phyloP scores from a whole-genome alignment of 2,329 filamentous ascomycete species.

The Arthroderma sp. region DNA sequence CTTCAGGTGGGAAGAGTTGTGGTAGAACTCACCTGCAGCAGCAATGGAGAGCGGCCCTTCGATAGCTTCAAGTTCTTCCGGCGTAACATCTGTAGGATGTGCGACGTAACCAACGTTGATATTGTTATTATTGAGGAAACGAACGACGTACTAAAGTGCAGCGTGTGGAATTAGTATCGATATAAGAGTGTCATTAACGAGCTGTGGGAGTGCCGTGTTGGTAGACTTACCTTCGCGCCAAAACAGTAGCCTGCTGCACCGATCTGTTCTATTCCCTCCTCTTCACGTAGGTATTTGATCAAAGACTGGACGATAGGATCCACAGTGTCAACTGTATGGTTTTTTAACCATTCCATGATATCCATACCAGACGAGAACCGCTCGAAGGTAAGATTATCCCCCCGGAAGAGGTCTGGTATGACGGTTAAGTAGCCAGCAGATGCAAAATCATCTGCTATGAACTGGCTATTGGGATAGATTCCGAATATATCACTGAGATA shows the following conservation, averaged over 20 bases:
- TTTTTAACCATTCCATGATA: constrained; percentile 38
- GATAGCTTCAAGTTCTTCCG: constrained; percentile 53
- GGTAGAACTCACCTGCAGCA: constrained; percentile 31
- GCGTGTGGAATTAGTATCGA: not conserved
- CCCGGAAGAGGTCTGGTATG: constrained; percentile 59
- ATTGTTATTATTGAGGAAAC: constrained; percentile 49
- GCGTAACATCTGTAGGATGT: constrained; percentile 62
- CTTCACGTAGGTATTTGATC: constrained; percentile 44
- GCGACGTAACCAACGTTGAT: constrained; percentile 61
- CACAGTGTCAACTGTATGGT: constrained; percentile 30
- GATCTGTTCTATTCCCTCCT: constrained; percentile 35
- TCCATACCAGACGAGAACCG: constrained; percentile 29
- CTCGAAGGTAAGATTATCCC: constrained; percentile 45
- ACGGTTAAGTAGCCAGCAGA: constrained; percentile 58
- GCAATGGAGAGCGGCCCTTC: constrained; percentile 56
- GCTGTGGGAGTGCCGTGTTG: not conserved
- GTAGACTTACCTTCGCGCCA: constrained; percentile 48
- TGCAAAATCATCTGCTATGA: constrained; percentile 63
- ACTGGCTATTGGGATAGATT: constrained; percentile 45
- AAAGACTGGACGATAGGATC: constrained; percentile 41
- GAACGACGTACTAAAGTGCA: constrained; percentile 47
- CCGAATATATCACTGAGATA: constrained; percentile 48
- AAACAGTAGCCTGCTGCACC: constrained; percentile 63
- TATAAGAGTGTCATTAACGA: not conserved
- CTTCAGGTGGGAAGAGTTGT: not conserved